Conservation (phyloP, 805 yeast species). For the Schwanniomyces polymorphus region DNA sequence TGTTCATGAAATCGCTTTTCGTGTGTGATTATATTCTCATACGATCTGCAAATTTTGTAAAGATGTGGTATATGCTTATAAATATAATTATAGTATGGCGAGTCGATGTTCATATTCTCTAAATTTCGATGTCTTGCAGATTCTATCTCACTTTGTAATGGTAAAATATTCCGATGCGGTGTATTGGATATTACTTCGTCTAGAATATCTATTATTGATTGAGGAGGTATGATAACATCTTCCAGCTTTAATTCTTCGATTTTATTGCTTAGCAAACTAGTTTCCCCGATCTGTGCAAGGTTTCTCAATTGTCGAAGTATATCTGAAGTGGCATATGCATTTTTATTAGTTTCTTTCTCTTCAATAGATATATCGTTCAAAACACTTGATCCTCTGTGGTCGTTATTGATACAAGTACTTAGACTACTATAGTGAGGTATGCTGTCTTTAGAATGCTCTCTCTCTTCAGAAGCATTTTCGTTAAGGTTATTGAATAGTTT, state of each 20-base stretch:
- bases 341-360: not conserved
- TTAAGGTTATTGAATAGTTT: constrained; percentile 6
- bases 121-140: constrained; percentile 7
- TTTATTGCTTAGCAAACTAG: not conserved
- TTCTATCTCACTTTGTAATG: constrained; percentile 10
- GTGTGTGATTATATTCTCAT: constrained; percentile 12
- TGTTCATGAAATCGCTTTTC: constrained; percentile 19
- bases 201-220: constrained; percentile 7
- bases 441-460: not conserved
- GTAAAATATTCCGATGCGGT: constrained; percentile 5
- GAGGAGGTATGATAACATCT: constrained; percentile 5
- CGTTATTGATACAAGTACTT: not conserved
- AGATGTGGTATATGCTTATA: constrained; percentile 19
- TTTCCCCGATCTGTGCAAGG: not conserved
- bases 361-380: not conserved
- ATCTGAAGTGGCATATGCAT: not conserved
- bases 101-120: constrained; percentile 4
- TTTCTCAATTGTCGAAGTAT: not conserved
- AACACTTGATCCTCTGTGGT: not conserved
- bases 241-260: constrained; percentile 1
- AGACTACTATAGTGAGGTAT: not conserved
- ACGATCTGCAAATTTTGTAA: constrained; percentile 17
- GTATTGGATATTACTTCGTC: constrained; percentile 6
- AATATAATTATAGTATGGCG: constrained; percentile 11
- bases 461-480: not conserved